These are phyloP conservation scores for Myxozyma udenii DNA, from an alignment of 805 yeast species.

Conservation along the genomic window DNA sequence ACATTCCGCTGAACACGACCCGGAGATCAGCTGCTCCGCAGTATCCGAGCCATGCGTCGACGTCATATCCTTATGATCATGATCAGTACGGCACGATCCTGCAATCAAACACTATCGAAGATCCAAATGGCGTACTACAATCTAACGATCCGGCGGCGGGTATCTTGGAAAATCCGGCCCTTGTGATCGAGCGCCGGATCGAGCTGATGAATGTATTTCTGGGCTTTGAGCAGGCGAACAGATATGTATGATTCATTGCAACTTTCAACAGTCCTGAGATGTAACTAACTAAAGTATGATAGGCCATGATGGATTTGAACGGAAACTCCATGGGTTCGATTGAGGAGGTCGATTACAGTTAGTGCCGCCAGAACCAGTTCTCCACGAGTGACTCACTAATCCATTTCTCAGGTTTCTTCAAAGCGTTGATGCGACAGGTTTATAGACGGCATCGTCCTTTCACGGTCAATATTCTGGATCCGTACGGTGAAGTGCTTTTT, in stretches of 20 bases:
- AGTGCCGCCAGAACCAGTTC: no score
- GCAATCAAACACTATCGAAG: slow-evolving; percentile 4
- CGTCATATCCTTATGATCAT: background rate
- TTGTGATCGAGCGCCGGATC: slow-evolving; percentile 81
- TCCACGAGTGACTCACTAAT: no score
- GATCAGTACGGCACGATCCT: background rate
- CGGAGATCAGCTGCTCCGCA: background rate
- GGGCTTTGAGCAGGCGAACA: slow-evolving; percentile 90
- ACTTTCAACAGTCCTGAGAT: background rate
- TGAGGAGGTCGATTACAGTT: slow-evolving; percentile 75
- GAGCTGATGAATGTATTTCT: slow-evolving; percentile 83
- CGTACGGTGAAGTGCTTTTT: slow-evolving; percentile 38
- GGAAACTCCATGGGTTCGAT: slow-evolving; percentile 78
- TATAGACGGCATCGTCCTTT: slow-evolving; percentile 81
- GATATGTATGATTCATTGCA: slow-evolving; percentile 44
- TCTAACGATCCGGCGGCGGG: slow-evolving; percentile 54
- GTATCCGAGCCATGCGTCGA: no score
- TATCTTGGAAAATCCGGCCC: slow-evolving; percentile 71
- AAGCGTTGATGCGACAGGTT: slow-evolving; percentile 75
- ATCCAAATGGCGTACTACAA: slow-evolving; percentile 16
- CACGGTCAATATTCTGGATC: slow-evolving; percentile 40
- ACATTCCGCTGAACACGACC: background rate
- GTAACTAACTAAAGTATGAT: slow-evolving; percentile 3
- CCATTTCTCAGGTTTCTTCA: slow-evolving; percentile 40
- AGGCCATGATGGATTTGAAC: slow-evolving; percentile 58